phyloP scores from a whole-genome alignment of 179 eudicot species.

The Monotropa hypopitys region DNA sequence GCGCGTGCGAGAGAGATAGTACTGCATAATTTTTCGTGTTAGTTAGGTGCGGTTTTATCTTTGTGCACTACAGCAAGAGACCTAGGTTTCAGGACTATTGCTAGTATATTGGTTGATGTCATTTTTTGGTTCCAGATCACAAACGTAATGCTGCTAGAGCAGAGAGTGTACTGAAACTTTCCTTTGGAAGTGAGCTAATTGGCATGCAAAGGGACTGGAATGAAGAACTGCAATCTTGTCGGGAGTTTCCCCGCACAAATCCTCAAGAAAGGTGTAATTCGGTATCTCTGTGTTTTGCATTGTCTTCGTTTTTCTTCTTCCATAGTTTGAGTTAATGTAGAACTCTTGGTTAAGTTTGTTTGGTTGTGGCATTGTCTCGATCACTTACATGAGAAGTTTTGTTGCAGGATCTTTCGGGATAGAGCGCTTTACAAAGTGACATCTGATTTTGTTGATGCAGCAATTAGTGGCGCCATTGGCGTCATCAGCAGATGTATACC shows the following conservation, averaged over 20 bases:
- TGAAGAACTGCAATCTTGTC: slow-evolving; percentile 92
- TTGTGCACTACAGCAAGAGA: not conserved
- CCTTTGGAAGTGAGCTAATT: slow-evolving; percentile 91
- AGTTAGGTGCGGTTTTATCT: not conserved
- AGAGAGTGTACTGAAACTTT: slow-evolving; percentile 70
- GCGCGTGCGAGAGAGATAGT: too few species aligned
- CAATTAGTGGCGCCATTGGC: slow-evolving; percentile 89
- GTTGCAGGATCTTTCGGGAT: slow-evolving; percentile 74
- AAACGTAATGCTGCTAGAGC: slow-evolving; percentile 94
- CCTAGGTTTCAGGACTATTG: not conserved
- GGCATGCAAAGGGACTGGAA: slow-evolving; percentile 99
- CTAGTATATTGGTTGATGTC: slow-evolving; percentile 6
- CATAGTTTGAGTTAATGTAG: not conserved
- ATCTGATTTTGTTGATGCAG: slow-evolving; percentile 97
- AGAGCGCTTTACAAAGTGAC: slow-evolving; percentile 95
- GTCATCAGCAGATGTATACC: slow-evolving; percentile 92
- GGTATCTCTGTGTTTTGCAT: not conserved
- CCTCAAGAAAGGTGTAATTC: slow-evolving; percentile 67
- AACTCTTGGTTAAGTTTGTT: not conserved
- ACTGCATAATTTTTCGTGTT: too few species aligned
- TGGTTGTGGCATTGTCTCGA: not conserved
- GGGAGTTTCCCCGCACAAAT: slow-evolving; percentile 82
- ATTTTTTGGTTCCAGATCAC: slow-evolving; percentile 44
- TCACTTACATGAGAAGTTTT: slow-evolving; percentile 6
- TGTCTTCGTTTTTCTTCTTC: not conserved